Conservation (phyloP, 495 filamentous ascomycete genomes). For the Neohortaea acidophila region DNA sequence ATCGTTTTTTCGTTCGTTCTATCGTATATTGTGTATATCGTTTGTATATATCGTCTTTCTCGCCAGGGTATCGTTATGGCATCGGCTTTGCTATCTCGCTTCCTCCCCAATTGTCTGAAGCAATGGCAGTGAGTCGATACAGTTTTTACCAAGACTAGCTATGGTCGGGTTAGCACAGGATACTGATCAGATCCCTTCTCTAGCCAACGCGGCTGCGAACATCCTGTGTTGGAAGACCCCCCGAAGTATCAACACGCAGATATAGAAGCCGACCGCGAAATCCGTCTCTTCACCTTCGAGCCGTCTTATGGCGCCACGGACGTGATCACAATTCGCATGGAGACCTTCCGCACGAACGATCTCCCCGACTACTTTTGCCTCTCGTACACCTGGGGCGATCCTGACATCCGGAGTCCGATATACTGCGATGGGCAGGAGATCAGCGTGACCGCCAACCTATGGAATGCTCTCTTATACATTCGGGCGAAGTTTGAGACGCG, state of each 20-base stretch:
- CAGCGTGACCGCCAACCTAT: neutral
- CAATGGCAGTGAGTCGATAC: too few species aligned
- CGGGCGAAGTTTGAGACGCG: neutral
- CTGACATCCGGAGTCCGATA: neutral
- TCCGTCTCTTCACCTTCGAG: neutral
- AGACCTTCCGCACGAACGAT: neutral
- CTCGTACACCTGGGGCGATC: conserved; percentile 1
- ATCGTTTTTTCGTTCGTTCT: too few species aligned
- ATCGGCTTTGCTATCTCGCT: too few species aligned
- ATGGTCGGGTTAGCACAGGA: too few species aligned
- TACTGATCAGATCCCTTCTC: too few species aligned
- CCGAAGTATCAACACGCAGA: neutral
- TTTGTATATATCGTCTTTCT: too few species aligned
- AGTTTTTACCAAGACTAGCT: too few species aligned
- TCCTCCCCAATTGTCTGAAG: too few species aligned
- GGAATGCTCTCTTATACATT: neutral
- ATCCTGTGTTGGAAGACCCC: too few species aligned
- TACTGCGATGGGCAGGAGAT: neutral
- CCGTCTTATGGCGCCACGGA: neutral
- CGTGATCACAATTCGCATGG: neutral
- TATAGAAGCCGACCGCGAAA: neutral
- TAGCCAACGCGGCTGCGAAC: too few species aligned
- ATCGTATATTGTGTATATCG: too few species aligned
- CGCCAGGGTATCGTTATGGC: too few species aligned
- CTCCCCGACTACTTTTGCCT: neutral